These are phyloP conservation scores for Fusarium sp. DNA, from an alignment of 2,329 filamentous ascomycete species.

Conservation along the genomic window DNA sequence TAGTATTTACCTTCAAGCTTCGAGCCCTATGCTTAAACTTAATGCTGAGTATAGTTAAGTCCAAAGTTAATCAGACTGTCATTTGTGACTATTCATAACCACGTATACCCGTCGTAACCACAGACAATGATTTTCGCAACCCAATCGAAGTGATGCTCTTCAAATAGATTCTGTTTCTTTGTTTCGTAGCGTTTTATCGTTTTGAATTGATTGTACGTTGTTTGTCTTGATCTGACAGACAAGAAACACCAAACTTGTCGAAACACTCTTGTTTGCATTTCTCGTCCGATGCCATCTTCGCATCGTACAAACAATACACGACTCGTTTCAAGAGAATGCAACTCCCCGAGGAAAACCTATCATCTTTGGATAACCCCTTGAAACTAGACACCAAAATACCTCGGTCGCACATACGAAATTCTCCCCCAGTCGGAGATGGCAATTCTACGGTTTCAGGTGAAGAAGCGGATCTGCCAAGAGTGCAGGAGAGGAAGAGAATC, in stretches of 20 bases:
- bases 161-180: neutral
- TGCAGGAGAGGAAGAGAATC: neutral
- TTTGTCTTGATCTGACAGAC: neutral
- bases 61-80: neutral
- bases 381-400: conserved; percentile 7
- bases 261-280: conserved; percentile 19
- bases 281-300: neutral
- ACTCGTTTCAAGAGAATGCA: conserved; percentile 15
- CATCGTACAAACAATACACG: neutral
- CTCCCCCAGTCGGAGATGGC: conserved; percentile 29
- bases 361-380: conserved; percentile 6
- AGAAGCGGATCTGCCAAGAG: conserved; percentile 1
- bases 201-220: neutral
- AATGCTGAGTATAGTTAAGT: neutral
- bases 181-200: neutral
- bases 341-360: neutral
- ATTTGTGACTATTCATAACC: neutral
- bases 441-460: conserved; percentile 31
- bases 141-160: neutral
- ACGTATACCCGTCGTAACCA: neutral
- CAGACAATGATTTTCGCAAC: neutral
- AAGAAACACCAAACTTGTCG: conserved; percentile 15
- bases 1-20: neutral
- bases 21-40: conserved; percentile 7
- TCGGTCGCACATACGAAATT: conserved; percentile 4